Evolutionary conservation across 2,329 filamentous ascomycete species (phyloP), one percentile per base, ranked within the genome.

Genomic region (Ceratocystis ficicola): DNA sequence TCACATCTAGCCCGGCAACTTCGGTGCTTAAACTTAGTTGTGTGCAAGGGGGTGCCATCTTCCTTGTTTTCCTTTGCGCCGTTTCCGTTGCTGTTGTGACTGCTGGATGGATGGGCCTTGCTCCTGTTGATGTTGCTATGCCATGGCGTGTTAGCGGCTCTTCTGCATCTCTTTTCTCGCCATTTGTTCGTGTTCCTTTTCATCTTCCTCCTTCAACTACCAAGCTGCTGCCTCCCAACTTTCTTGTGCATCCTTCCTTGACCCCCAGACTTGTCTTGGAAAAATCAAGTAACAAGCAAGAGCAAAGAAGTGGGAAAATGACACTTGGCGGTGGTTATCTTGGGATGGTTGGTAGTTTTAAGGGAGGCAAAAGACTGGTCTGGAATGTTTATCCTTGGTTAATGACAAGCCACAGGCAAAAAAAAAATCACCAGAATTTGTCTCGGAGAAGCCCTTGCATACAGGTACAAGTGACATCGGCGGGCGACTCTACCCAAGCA

Each of bases 151-250:
- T 28, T 57, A 57, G 52, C 32, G 28, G 25, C 30, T 17, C 28
- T 3, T 59, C 28, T 36, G 12, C 3, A 57, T 30, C 25, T 57
- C 52, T 48, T 48, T 22, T 20, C 4, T 36, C 6, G 55, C 28
- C 55, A 59, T 28, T 59, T n/a, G 55, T 12, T 59, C 55, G 28
- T 36, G 28, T 59, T 59, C n/a, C n/a, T 59, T n/a, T 32, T 59
- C 52, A 7, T 59, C 22, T 59, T 36, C 5, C 7, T 36, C 20
- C 28, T 41, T 41, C 36, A 41, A 10, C 36, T 36, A 36, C 32
- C 12, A 36, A 36, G 32, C 32, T 3, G 32, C 10, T 15, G 36
- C 36, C 36, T 41, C 36, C 36, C 12, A 41, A 41, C 28, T 59
- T 32, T 36, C 20, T 8, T 30, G 12, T 5, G 36, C 36, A 12